Evolutionary conservation across 2,329 filamentous ascomycete species (phyloP), one percentile per base, ranked within the genome.

Genomic region (Thyridium curvatum): DNA sequence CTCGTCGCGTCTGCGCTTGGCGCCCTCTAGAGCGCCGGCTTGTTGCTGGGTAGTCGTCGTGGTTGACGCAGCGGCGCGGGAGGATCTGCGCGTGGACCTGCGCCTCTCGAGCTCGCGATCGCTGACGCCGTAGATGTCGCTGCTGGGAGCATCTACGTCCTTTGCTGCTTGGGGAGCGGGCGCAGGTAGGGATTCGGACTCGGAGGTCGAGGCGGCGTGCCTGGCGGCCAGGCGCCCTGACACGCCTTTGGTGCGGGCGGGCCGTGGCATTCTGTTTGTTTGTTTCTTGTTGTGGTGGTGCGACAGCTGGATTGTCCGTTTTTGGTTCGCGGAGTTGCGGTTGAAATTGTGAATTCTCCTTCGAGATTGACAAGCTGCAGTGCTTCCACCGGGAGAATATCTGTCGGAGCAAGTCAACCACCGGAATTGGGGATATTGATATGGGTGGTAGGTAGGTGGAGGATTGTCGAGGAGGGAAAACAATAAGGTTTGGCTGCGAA

Each of bases 71-170:
- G 37, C 32, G 16, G 39, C 30, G 41, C 45, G 32, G 44, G 31
- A 18, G 35, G 34, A 15, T 33, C 17, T 42, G 44, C 38, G 47
- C 40, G 32, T 36, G 21, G 43, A 40, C 13, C 43, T 40, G 35
- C 52, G 52, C 33, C 52, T 47, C 41, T 50, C 52, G 9, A 46
- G 50, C 34, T 62, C 60, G 39, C 55, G 54, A 36, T 61, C 60
- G 45, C 60, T 60, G 32, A 57, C 53, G 36, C 54, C 55, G 49
- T 58, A 59, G 26, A 58, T 56, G 32, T 61, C 59, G 39, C 53
- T 60, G 32, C 42, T 48, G 21, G 21, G 21, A 26, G 6, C 10
- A 6, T 26, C 21, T 26, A 10, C 6, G 6, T 26, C 21, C 10
- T 26, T 26, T 26, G 21, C 10, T 26, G 21, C 21, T 10, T 26